Base-by-base conservation (phyloP, 202 grass and related monocot species). In the Saccharum hybrid region DNA sequence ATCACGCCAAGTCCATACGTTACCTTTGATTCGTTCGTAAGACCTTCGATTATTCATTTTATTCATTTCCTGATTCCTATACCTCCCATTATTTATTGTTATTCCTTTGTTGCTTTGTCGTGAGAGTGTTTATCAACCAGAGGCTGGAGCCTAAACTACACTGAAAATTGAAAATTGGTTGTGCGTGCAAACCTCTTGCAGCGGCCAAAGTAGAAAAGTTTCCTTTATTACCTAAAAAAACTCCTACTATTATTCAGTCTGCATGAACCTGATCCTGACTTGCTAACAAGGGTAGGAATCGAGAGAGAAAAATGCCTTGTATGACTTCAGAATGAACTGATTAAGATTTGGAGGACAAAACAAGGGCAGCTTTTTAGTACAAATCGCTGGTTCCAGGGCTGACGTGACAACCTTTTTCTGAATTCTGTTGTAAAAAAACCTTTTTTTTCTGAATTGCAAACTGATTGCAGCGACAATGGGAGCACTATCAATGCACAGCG, bases 181-280 rank as follows among this genome's bases (percentile, higher is more conserved):
- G 5, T 22, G 54, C 19, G 2, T 3, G 7, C 52, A 59, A 22
- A 59, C 54, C 54, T 59, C 54, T 59, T 19, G 2, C 7, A 10
- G 8, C 10, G 19, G 8, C 19, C 0, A 60, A 19, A 23, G 8
- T 10, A 19, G 18, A 9, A 59, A 60, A 22, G 57, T 60, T 60
- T 19, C 57, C 8, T 60, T 60, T 60, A 16, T 49, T 49, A 23
- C 57, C 21, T 60, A 22, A 23, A 60, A 60, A 22, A 23, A 10
- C 8, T 19, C 7, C 9, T 19, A 22, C 8, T 56, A 23, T 60
- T 60, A 23, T 23, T 60, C 57, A 60, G 57, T 14, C 26, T 23
- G 26, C 26, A 63, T 28, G 36, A 81, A 76, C 54, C 23, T 5
- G 70, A 66, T 75, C 40, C 69, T 75, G 76, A 42, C 86, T 41